A percentile compares a stretch with the other conserved stretches of the same genome.
These are phyloP conservation scores for Pelargonium cotyledonis DNA, from an alignment of 441 rosid species.

Conservation along the genomic window DNA sequence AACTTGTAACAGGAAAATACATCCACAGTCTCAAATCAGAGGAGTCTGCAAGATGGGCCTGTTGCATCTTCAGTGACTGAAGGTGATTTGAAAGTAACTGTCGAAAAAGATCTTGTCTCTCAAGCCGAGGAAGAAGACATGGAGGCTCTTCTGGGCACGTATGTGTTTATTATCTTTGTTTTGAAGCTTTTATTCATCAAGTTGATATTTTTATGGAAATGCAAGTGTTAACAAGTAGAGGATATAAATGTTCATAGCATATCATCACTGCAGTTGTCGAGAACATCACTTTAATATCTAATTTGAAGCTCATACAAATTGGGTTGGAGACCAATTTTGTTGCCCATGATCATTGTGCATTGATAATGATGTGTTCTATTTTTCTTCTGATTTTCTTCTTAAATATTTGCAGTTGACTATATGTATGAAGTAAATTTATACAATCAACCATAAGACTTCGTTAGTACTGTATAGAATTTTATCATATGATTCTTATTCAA, in stretches of 20 bases:
- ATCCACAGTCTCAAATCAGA: slow-evolving; percentile 57
- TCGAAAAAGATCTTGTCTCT: slow-evolving; percentile 91
- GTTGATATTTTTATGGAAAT: neutral
- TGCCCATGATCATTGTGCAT: neutral
- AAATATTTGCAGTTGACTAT: neutral
- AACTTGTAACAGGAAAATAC: slow-evolving; percentile 64
- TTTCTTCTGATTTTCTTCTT: neutral
- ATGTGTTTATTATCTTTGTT: slow-evolving; percentile 33
- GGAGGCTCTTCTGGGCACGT: slow-evolving; percentile 97
- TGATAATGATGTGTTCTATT: neutral
- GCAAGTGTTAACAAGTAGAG: neutral
- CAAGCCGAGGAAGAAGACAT: slow-evolving; percentile 98
- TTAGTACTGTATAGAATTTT: too few relatives aligned
- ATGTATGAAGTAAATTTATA: too few relatives aligned
- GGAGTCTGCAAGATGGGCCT: slow-evolving; percentile 59
- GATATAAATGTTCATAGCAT: neutral
- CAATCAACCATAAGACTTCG: too few relatives aligned
- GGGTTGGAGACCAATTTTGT: neutral
- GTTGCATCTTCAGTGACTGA: slow-evolving; percentile 49
- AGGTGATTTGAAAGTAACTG: slow-evolving; percentile 75
- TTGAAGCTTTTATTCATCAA: slow-evolving; percentile 8
- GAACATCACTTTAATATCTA: neutral
- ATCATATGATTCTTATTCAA: neutral
- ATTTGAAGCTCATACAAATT: neutral
- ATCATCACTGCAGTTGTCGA: neutral